Base-by-base conservation (phyloP, 129 eudicot genomes). In the Flaveria robusta region DNA sequence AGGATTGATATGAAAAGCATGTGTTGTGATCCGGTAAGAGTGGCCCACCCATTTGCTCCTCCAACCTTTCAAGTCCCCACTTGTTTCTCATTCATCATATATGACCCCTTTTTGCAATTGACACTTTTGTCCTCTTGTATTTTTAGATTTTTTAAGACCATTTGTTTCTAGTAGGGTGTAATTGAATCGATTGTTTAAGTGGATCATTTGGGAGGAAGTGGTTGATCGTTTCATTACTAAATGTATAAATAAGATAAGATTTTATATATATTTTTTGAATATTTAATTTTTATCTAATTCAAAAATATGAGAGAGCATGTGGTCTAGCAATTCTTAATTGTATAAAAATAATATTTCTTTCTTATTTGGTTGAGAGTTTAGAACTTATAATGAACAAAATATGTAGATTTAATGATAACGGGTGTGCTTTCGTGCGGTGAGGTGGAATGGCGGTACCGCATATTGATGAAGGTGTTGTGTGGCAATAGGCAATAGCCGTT, bases 1-100 rank as follows among this genome's bases (percentile, higher is more conserved):
- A 14, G 54, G 52, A 46, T 43, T 13, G 59, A 70, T 70, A 46
- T 50, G 74, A 70, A 49, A 47, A 70, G 74, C 74, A 70, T 70
- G 60, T 70, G 62, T 70, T 47, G 74, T 27, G 74, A 70, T 70
- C 74, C 74, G 60, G 74, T 70, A 70, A 49, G 74, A 23, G 1
- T 70, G 74, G 62, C 59, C 74, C 74, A 70, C 74, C 74, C 62
- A 70, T 70, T 49, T 70, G 62, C 15, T 5, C 59, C 15, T 5
- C 59, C 23, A 50, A 47, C 23, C 62, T 26, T 70, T 70, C 74
- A 12, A 45, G 60, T 49, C 41, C 72, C 74, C 14, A 70, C 59
- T 70, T 47, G 74, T 26, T 24, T 0, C 5, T 0, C 7, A 34
- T 26, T 24, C 41, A 62, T 27, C 9, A 26, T n/a, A n/a, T n/a